These are phyloP conservation scores for Gynandropsis gynandra DNA, from an alignment of 345 rosid genomes.

Conservation along the genomic window DNA sequence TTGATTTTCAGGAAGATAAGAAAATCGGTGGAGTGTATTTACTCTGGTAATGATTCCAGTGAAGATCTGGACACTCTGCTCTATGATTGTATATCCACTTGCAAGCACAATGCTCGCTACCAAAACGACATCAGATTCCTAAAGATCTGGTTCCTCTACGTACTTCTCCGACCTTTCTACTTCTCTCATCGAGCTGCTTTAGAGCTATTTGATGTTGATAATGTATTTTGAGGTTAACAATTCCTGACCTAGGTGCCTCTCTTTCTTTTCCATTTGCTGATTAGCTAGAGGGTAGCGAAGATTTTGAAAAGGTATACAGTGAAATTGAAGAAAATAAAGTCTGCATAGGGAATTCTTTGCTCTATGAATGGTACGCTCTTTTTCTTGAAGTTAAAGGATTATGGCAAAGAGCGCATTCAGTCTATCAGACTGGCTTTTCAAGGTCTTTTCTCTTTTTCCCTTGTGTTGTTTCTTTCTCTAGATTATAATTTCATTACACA, in stretches of 20 bases:
- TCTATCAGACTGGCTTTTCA: conserved; percentile 64
- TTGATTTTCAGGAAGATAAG: conserved; percentile 44
- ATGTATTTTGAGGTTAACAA: not conserved
- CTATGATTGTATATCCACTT: conserved; percentile 41
- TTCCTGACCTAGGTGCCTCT: not conserved
- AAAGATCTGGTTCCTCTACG: conserved; percentile 85
- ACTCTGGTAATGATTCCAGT: conserved; percentile 27
- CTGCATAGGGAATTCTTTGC: conserved; percentile 41
- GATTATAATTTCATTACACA: too few species aligned
- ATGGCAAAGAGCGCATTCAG: conserved; percentile 52
- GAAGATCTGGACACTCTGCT: conserved; percentile 42
- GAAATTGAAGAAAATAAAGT: conserved; percentile 53
- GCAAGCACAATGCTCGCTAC: conserved; percentile 51
- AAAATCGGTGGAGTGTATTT: conserved; percentile 36
- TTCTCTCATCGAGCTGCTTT: not conserved
- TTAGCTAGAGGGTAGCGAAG: conserved; percentile 58
- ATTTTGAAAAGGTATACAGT: conserved; percentile 45
- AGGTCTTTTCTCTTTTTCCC: conserved; percentile 37
- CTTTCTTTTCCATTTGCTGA: not conserved
- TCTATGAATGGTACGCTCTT: conserved; percentile 71
- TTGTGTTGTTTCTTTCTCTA: not conserved
- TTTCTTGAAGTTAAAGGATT: conserved; percentile 74
- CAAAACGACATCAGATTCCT: conserved; percentile 79
- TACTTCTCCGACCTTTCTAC: conserved; percentile 24
- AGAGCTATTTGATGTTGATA: not conserved